Evolutionary conservation across 139 green algal genomes (phyloP), one percentile per base, ranked within the genome.

Genomic region (Volvox africanus): DNA sequence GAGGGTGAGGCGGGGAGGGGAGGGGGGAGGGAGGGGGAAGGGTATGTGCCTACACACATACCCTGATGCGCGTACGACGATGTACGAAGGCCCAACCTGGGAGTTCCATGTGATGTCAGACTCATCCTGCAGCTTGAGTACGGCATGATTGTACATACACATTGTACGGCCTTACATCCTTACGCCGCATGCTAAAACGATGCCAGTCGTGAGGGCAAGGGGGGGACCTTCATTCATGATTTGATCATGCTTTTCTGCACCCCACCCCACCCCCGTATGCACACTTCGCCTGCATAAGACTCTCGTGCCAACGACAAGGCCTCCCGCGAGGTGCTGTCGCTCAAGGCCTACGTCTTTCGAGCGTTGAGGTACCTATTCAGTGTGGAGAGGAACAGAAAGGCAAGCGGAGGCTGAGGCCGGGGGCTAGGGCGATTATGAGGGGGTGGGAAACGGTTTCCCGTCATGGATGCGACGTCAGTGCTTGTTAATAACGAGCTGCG

Each of bases 331-430:
- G 71, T 94, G 82, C 33, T 87, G 18, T 78, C 80, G 0, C 87
- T 94, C 62, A 91, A 92, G 69, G 91, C 90, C 9, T 94, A 95
- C 88, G 91, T 92, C 30, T 91, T 96, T 82, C 79, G 92, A 0
- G 86, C 94, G 65, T 89, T 96, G 33, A 73, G 94, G 22, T 96
- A 93, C 94, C 82, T 96, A 0, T 96, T 96, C 83, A 89, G 77
- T n/a, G 92, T 93, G 82, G 94, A 95, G 83, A 75, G 94, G 18
- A 95, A 95, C 91, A 62, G 94, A 17, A 94, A 94, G 92, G 92
- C 91, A 82, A 1, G 89, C 1, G 21, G 69, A 35, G 37, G 35
- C 62, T 33, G 20, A 21, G 62, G 62, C 62, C 22, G 30, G 11
- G 62, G 32, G 55, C 21, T 73, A 12, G 21, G 65, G n/a, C n/a